phyloP scores from a whole-genome alignment of 352 stramenopile species.

The Pythium angustatum region DNA sequence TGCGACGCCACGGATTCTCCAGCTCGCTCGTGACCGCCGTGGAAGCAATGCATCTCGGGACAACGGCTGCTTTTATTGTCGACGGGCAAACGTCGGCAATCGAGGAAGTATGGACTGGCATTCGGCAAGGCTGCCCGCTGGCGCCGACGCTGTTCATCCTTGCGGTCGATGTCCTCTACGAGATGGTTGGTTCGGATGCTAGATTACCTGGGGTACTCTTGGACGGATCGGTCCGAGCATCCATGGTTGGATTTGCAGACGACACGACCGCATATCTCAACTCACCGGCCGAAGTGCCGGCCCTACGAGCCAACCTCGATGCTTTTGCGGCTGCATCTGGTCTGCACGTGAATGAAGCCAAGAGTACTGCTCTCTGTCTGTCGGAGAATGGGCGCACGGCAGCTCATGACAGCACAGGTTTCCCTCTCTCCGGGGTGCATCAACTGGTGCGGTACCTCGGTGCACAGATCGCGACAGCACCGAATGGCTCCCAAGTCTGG shows the following conservation, averaged over 20 bases:
- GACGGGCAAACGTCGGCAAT: background rate
- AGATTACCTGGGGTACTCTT: background rate
- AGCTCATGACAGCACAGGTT: background rate
- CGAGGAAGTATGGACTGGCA: background rate
- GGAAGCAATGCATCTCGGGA: constrained; percentile 7
- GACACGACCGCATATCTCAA: constrained; percentile 1
- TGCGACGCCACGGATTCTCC: background rate
- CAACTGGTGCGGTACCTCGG: constrained; percentile 9
- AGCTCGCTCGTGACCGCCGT: background rate
- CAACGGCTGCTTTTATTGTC: background rate
- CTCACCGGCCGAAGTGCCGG: background rate
- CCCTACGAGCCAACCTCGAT: background rate
- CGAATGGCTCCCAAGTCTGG: background rate
- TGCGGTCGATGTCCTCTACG: constrained; percentile 10
- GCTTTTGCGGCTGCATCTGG: background rate
- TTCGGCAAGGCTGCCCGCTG: constrained; percentile 14
- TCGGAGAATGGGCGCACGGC: background rate
- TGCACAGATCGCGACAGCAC: background rate
- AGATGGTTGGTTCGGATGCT: background rate
- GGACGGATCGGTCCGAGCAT: background rate
- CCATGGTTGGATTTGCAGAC: constrained; percentile 2
- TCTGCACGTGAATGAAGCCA: background rate
- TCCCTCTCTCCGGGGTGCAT: background rate
- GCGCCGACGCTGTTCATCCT: constrained; percentile 17
- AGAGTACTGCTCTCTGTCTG: background rate